Conservation (phyloP, 2,329 filamentous ascomycete species). For the Cladophialophora carrionii region DNA sequence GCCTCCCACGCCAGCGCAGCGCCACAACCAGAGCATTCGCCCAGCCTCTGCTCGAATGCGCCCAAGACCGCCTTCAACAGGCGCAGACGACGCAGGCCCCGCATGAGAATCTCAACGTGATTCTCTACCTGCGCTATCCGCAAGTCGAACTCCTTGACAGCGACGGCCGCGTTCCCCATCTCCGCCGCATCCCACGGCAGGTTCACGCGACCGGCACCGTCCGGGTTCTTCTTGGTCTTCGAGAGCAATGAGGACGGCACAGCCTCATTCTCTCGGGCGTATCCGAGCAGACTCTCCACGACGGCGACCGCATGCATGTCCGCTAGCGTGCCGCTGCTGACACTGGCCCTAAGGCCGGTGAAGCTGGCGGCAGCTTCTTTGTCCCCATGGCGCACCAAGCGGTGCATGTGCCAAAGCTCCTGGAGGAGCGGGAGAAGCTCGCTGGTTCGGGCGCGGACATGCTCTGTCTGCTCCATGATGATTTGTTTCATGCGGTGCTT, state of each 20-base stretch:
- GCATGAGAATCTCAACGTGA: slow-evolving; percentile 13
- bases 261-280: slow-evolving; percentile 17
- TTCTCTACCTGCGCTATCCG: slow-evolving; percentile 14
- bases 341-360: slow-evolving; percentile 11
- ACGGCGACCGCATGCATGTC: slow-evolving; percentile 18
- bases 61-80: slow-evolving; percentile 8
- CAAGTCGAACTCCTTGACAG: slow-evolving; percentile 21
- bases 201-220: neutral
- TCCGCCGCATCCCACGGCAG: neutral
- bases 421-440: slow-evolving; percentile 20
- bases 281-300: slow-evolving; percentile 20
- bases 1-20: slow-evolving; percentile 38
- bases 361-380: slow-evolving; percentile 12
- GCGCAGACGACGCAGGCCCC: slow-evolving; percentile 17
- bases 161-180: neutral
- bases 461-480: slow-evolving; percentile 9
- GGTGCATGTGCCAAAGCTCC: slow-evolving; percentile 18
- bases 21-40: slow-evolving; percentile 44
- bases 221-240: slow-evolving; percentile 10
- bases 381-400: neutral
- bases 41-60: slow-evolving; percentile 10
- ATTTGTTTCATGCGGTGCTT: slow-evolving; percentile 8
- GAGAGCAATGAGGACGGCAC: slow-evolving; percentile 6
- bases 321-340: slow-evolving; percentile 8
- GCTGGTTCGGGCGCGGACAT: slow-evolving; percentile 1